Conservation (phyloP, 2,329 filamentous ascomycete species). For the Pezicula carpinea region DNA sequence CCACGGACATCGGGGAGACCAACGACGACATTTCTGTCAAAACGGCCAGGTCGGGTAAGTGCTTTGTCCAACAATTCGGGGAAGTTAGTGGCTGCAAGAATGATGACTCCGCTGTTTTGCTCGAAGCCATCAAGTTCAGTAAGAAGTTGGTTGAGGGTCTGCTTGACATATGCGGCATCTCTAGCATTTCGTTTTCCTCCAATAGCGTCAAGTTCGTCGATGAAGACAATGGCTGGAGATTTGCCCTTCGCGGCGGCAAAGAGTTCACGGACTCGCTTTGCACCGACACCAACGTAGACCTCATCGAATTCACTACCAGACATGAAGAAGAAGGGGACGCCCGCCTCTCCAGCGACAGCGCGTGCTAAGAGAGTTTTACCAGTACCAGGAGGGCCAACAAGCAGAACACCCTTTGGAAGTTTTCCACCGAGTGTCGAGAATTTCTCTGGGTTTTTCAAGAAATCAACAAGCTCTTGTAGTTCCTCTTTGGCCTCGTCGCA, state of each 20-base stretch:
- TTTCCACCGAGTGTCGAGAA: conserved; percentile 95
- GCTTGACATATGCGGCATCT: conserved; percentile 92
- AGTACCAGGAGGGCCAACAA: conserved; percentile 93
- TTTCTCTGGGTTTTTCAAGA: conserved; percentile 85
- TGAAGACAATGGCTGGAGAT: conserved; percentile 90
- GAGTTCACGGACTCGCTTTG: conserved; percentile 93
- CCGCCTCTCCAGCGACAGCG: conserved; percentile 93
- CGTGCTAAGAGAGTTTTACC: conserved; percentile 95
- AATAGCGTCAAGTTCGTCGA: conserved; percentile 91
- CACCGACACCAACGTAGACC: conserved; percentile 94
- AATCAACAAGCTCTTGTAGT: conserved; percentile 93
- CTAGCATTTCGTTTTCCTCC: conserved; percentile 89
- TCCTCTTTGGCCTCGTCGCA: conserved; percentile 99
- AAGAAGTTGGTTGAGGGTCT: conserved; percentile 93
- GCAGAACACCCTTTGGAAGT: conserved; percentile 90
- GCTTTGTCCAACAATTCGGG: conserved; percentile 93
- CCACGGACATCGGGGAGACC: conserved; percentile 89
- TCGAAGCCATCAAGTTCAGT: conserved; percentile 97
- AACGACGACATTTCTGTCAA: conserved; percentile 88
- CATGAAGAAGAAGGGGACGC: conserved; percentile 99
- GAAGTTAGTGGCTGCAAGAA: conserved; percentile 94
- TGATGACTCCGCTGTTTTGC: conserved; percentile 89
- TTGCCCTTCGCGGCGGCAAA: conserved; percentile 79
- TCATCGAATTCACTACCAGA: conserved; percentile 98
- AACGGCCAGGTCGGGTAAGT: conserved; percentile 86